Evolutionary conservation across 768 basidiomycete genomes (phyloP), one percentile per base, ranked within the genome.

Genomic region (Podaxis sp.): DNA sequence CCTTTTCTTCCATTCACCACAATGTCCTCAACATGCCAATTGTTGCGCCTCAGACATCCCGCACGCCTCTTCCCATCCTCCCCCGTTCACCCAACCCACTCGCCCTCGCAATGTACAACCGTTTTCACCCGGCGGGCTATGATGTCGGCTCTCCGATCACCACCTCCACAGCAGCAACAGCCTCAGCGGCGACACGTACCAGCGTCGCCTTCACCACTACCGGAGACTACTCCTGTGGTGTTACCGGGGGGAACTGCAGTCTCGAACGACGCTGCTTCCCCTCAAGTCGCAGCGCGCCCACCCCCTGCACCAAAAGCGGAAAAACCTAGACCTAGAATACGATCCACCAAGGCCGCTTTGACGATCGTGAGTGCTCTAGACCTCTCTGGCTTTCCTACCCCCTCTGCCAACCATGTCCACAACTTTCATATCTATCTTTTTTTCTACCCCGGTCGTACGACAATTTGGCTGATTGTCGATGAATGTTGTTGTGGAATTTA

Each of bases 311-410:
- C 91, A 17, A 88, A 83, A 70, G 77, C 78, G 7, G 84, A 86
- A 65, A 86, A 87, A 50, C 80, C 84, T 2, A 77, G 88, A 68
- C 90, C 89, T 2, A 84, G 78, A 63, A 80, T 93, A 64, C 81
- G 86, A 56, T 79, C 93, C 0, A 82, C 84, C 58, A 94, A 93
- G 73, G 91, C 92, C 3, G 91, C 92, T 2, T 76, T 95, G 53
- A 78, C 85, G 8, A 84, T 95, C 58, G 93, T 93, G 67, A 64
- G 81, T 80, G 52, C 58, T 37, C 17, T 66, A 37, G 49, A 38
- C 22, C 30, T 59, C 38, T 58, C 51, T 52, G 33, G 53, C 48
- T 13, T 26, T n/a, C 52, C 46, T 37, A 52, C 20, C 11, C 11
- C 63, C 53, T 59, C 49, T 48, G 53, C 38, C 41, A 44, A 15